Conservation (phyloP, 106 monocot genomes). For the Acorus gramineus region DNA sequence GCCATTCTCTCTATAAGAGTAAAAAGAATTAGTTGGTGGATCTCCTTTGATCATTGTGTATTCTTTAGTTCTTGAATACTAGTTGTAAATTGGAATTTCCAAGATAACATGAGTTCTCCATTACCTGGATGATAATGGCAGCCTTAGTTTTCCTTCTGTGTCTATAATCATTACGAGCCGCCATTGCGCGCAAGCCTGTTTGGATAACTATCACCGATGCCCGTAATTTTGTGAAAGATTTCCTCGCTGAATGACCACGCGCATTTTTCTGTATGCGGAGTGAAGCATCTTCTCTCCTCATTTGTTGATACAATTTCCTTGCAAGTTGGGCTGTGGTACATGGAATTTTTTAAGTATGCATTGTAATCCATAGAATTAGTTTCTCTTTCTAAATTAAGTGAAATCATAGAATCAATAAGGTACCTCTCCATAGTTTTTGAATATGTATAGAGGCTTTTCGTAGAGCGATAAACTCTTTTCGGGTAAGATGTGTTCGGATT, state of each 20-base stretch:
- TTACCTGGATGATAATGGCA: constrained; percentile 71
- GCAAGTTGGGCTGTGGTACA: constrained; percentile 57
- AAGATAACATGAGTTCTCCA: too few species aligned
- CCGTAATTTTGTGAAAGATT: constrained; percentile 27
- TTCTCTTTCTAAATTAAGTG: too few species aligned
- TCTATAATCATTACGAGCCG: constrained; percentile 69
- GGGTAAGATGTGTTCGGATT: constrained; percentile 67
- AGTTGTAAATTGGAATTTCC: too few species aligned
- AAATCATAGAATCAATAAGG: background rate
- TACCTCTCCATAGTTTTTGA: constrained; percentile 86
- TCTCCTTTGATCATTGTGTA: too few species aligned
- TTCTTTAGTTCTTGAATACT: too few species aligned
- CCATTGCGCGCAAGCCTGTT: constrained; percentile 80
- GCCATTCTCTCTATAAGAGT: constrained; percentile 63
- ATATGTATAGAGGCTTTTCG: constrained; percentile 42
- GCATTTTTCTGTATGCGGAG: constrained; percentile 80
- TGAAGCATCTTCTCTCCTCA: constrained; percentile 81
- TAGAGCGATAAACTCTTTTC: constrained; percentile 67
- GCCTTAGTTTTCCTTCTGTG: constrained; percentile 68
- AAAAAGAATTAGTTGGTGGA: background rate
- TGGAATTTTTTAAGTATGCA: background rate
- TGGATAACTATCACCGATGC: constrained; percentile 61
- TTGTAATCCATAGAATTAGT: background rate
- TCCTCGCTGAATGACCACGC: constrained; percentile 41
- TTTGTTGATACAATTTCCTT: constrained; percentile 46